These are phyloP conservation scores for Spiraea crenata DNA, from an alignment of 331 rosid genomes.

Conservation along the genomic window DNA sequence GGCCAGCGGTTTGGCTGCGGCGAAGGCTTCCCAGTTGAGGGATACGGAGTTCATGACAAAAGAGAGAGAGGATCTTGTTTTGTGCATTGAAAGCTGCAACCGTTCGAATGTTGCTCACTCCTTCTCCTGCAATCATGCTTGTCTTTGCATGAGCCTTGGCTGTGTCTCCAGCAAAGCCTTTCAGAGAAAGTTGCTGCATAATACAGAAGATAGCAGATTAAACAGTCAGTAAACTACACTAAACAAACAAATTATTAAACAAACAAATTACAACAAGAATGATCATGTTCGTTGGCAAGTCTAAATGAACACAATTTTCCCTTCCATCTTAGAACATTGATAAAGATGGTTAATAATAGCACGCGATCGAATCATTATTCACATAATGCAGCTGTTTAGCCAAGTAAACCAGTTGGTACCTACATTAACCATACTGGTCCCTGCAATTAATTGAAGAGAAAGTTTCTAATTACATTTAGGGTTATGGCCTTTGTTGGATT, in stretches of 20 bases:
- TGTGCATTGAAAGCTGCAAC: slow-evolving; percentile 99
- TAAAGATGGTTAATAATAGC: no score
- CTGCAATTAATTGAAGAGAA: background rate
- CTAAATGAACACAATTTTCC: background rate
- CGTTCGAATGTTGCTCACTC: slow-evolving; percentile 96
- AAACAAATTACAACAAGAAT: background rate
- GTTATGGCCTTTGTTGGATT: background rate
- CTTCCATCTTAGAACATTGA: background rate
- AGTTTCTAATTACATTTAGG: background rate
- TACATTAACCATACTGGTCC: background rate
- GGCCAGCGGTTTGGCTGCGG: slow-evolving; percentile 75
- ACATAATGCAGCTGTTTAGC: no score
- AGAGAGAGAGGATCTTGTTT: slow-evolving; percentile 69
- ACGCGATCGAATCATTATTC: no score
- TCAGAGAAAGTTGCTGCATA: slow-evolving; percentile 85
- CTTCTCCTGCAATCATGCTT: slow-evolving; percentile 99
- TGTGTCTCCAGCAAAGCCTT: slow-evolving; percentile 99
- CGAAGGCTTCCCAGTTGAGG: slow-evolving; percentile 75
- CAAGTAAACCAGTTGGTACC: background rate
- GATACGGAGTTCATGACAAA: slow-evolving; percentile 67
- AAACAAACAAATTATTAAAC: background rate
- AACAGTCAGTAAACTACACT: slow-evolving; percentile 16
- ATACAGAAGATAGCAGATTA: slow-evolving; percentile 17
- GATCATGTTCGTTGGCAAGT: background rate
- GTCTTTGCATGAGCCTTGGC: slow-evolving; percentile 99